Evolutionary conservation across 352 stramenopile species (phyloP).

Genomic region (Phytopythium helicoides): DNA sequence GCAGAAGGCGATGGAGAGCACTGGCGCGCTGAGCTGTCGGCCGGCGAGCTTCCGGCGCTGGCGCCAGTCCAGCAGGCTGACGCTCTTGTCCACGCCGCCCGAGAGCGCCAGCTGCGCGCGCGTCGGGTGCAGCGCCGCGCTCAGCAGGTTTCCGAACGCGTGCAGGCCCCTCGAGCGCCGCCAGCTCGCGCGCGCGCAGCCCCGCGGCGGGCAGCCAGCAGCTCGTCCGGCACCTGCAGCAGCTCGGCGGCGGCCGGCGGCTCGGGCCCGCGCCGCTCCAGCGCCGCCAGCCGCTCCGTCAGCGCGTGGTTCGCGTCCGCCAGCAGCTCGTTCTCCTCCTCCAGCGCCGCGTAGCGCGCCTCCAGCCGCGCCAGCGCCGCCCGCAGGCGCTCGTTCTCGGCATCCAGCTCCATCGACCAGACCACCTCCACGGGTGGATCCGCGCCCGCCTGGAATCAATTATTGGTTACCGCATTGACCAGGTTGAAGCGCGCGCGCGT

Average conservation of each 20-base stretch:
- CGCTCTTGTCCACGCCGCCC: conserved; percentile 72
- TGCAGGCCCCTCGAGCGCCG: conserved; percentile 48
- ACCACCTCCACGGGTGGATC: too few species aligned
- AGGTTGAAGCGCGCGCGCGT: too few species aligned
- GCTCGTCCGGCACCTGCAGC: conserved; percentile 62
- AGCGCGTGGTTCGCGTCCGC: conserved; percentile 71
- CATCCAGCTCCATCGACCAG: conserved; percentile 27
- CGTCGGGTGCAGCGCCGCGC: conserved; percentile 42
- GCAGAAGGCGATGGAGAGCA: conserved; percentile 65
- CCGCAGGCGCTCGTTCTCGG: conserved; percentile 47
- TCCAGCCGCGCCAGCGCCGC: conserved; percentile 45
- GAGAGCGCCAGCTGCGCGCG: conserved; percentile 46
- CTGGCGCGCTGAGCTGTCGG: conserved; percentile 34
- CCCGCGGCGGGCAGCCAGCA: conserved; percentile 53
- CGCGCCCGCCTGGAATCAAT: too few species aligned
- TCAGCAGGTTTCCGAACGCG: conserved; percentile 66
- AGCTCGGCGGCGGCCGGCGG: conserved; percentile 1
- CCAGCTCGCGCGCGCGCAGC: conserved; percentile 22
- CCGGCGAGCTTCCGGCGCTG: conserved; percentile 38
- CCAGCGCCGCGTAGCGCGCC: conserved; percentile 45
- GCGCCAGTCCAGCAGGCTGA: conserved; percentile 70
- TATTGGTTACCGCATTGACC: too few species aligned
- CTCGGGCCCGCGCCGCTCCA: conserved; percentile 1
- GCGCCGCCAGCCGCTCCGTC: conserved; percentile 40
- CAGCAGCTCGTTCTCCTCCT: conserved; percentile 63